Evolutionary conservation across 768 basidiomycete species (phyloP).

Genomic region (Chalciporus piperatus): DNA sequence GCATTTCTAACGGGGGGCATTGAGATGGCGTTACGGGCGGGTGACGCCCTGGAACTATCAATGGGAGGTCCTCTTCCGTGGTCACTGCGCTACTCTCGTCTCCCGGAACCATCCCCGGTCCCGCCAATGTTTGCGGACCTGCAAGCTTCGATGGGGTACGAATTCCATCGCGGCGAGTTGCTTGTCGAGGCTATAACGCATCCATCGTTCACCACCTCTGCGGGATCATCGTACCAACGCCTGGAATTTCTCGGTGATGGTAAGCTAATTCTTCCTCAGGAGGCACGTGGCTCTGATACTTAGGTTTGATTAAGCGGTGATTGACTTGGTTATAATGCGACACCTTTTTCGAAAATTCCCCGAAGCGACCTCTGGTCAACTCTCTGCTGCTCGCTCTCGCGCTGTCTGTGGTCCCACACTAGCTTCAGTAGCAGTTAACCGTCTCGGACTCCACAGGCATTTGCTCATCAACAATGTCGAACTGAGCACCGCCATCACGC

Average conservation of each 20-base stretch:
- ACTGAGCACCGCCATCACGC: conserved; percentile 60
- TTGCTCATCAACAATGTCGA: conserved; percentile 68
- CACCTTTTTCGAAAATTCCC: conserved; percentile 73
- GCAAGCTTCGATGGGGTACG: conserved; percentile 67
- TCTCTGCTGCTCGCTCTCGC: conserved; percentile 66
- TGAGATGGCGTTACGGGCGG: conserved; percentile 60
- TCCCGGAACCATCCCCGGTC: conserved; percentile 31
- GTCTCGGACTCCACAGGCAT: conserved; percentile 64
- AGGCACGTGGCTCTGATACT: background rate
- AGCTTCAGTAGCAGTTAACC: conserved; percentile 63
- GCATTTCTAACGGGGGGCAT: conserved; percentile 74
- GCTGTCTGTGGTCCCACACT: conserved; percentile 75
- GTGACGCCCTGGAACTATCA: conserved; percentile 61
- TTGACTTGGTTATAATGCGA: conserved; percentile 69
- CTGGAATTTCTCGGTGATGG: conserved; percentile 90
- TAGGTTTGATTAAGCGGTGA: conserved; percentile 46
- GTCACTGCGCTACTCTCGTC: conserved; percentile 51
- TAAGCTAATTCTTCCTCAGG: conserved; percentile 34
- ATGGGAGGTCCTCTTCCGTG: conserved; percentile 74
- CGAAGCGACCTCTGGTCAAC: conserved; percentile 68
- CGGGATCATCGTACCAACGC: conserved; percentile 72
- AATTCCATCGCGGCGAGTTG: conserved; percentile 59
- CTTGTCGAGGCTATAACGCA: conserved; percentile 84
- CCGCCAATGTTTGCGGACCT: conserved; percentile 51
- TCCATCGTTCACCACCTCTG: conserved; percentile 61